Percentiles rank a stretch among this genome's conserved stretches.
These are phyloP conservation scores for Penicillium steckii DNA, from an alignment of 495 filamentous ascomycete genomes.

Conservation along the genomic window DNA sequence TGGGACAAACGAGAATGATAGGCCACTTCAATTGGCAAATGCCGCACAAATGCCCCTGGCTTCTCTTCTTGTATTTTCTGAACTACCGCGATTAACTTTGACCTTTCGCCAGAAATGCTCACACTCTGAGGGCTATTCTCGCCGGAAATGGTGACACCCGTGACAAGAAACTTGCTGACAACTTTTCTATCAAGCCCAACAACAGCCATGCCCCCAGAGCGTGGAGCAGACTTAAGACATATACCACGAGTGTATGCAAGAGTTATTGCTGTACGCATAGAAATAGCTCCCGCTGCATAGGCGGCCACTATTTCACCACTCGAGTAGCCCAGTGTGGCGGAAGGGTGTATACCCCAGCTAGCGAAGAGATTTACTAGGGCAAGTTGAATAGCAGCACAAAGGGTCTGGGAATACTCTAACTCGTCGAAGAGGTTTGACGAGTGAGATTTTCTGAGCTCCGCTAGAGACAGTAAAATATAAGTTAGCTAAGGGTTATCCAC, in stretches of 20 bases:
- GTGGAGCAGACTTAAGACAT: not conserved
- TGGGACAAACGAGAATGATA: slow-evolving; percentile 47
- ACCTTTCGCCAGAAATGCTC: slow-evolving; percentile 44
- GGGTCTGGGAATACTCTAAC: slow-evolving; percentile 6
- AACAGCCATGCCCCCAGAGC: slow-evolving; percentile 24
- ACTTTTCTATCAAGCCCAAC: slow-evolving; percentile 25
- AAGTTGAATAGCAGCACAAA: slow-evolving; percentile 9
- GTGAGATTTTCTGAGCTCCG: not conserved
- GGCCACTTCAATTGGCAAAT: slow-evolving; percentile 39
- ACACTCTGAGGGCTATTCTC: slow-evolving; percentile 39
- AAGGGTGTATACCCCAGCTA: not conserved
- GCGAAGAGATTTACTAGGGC: not conserved
- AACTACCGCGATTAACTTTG: not conserved
- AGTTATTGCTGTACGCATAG: not conserved
- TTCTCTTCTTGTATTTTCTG: slow-evolving; percentile 19
- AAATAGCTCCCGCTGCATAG: slow-evolving; percentile 7
- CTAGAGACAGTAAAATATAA: not conserved
- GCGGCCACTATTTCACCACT: slow-evolving; percentile 13
- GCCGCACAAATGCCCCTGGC: slow-evolving; percentile 18
- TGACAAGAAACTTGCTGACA: slow-evolving; percentile 16
- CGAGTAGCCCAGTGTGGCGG: slow-evolving; percentile 9
- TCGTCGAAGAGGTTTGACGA: not conserved
- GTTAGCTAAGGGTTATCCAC: no score
- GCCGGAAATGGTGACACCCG: slow-evolving; percentile 39
- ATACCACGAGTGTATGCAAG: slow-evolving; percentile 6